A percentile compares a stretch with the other conserved stretches of the same genome.
phyloP scores from a whole-genome alignment of 257 asterid genomes.

The Voacanga thouarsii region DNA sequence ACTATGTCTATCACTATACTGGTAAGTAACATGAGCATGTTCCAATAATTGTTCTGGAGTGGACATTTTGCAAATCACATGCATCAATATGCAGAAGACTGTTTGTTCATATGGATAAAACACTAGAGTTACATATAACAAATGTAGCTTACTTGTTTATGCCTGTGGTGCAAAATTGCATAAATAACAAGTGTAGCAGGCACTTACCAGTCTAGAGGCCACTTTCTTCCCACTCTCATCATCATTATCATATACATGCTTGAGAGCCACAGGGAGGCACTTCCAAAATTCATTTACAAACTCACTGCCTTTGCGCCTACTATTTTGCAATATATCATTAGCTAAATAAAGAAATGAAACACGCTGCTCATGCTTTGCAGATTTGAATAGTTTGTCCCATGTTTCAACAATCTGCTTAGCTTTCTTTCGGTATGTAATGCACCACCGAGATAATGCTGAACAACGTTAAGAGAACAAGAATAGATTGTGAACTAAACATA shows the following conservation, averaged over 20 bases:
- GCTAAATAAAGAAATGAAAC: slow-evolving; percentile 79
- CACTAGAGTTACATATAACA: not conserved
- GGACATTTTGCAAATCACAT: not conserved
- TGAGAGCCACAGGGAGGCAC: slow-evolving; percentile 77
- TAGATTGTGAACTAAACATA: not conserved
- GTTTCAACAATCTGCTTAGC: slow-evolving; percentile 90
- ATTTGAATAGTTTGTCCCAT: slow-evolving; percentile 75
- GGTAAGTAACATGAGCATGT: not conserved
- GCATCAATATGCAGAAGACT: not conserved
- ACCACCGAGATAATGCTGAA: slow-evolving; percentile 92
- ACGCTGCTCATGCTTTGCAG: slow-evolving; percentile 71
- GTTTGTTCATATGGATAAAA: not conserved
- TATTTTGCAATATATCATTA: slow-evolving; percentile 92
- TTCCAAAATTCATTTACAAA: slow-evolving; percentile 97
- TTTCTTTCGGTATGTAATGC: slow-evolving; percentile 73
- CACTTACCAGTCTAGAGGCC: slow-evolving; percentile 79
- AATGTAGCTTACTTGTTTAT: not conserved
- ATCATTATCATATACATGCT: slow-evolving; percentile 57
- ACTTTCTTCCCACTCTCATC: slow-evolving; percentile 70
- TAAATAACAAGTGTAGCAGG: not conserved
- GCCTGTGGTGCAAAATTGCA: not conserved
- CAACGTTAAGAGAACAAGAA: slow-evolving; percentile 41
- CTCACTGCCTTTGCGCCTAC: slow-evolving; percentile 96
- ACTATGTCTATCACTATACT: not conserved
- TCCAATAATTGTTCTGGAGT: not conserved